phyloP scores from a whole-genome alignment of 2,329 filamentous ascomycete species.

The Ceratocystis albifundus region DNA sequence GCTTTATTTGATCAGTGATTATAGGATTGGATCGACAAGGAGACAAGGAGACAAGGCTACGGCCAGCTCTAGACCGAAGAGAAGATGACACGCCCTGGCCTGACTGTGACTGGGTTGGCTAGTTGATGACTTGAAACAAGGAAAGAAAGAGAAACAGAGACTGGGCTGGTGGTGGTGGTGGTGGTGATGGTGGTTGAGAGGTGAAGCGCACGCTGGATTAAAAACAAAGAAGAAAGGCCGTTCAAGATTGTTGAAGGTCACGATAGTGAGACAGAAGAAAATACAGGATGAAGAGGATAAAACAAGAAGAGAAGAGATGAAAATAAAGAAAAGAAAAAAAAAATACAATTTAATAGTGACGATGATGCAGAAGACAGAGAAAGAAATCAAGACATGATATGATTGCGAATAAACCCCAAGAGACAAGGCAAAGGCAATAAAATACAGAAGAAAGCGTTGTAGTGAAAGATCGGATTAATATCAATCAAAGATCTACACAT shows the following conservation, averaged over 20 bases:
- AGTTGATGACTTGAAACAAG: too few species aligned
- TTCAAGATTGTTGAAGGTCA: neutral
- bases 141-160: neutral
- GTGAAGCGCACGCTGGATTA: neutral
- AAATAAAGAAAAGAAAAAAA: neutral
- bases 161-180: too few species aligned
- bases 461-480: neutral
- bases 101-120: too few species aligned
- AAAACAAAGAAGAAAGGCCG: neutral
- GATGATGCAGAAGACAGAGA: neutral
- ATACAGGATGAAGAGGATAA: neutral
- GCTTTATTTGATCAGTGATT: neutral
- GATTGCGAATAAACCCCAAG: neutral
- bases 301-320: too few species aligned
- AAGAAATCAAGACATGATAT: conserved; percentile 7
- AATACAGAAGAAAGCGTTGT: neutral
- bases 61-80: neutral
- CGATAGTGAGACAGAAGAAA: conserved; percentile 10
- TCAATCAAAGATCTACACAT: neutral
- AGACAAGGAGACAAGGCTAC: conserved; percentile 5
- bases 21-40: neutral
- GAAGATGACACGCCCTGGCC: neutral
- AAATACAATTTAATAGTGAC: neutral
- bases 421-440: conserved; percentile 1
- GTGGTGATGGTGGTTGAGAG: too few species aligned